Percentiles rank a stretch among this genome's conserved stretches.
Evolutionary conservation across 495 filamentous ascomycete genomes (phyloP).

Genomic region (Rostrohypoxylon terebratum): DNA sequence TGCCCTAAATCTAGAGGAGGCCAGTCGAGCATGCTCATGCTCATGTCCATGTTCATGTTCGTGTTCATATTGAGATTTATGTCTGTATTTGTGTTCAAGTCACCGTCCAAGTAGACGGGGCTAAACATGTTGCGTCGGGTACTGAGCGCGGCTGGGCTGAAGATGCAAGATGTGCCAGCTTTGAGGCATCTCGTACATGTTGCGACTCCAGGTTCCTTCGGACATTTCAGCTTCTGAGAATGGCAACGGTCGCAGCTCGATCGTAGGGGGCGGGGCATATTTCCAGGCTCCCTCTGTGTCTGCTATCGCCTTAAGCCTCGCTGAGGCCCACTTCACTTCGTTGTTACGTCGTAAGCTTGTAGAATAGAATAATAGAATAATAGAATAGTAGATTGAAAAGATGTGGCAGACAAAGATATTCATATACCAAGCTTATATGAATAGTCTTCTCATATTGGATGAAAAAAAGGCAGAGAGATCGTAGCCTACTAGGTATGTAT

Average conservation of each 20-base stretch:
- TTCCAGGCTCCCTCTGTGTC: background rate
- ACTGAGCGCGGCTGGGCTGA: slow-evolving; percentile 51
- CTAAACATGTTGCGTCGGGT: slow-evolving; percentile 32
- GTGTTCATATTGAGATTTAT: slow-evolving; percentile 9
- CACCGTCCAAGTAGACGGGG: slow-evolving; percentile 16
- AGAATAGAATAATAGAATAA: too few species aligned
- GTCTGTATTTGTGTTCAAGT: slow-evolving; percentile 16
- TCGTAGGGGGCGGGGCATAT: slow-evolving; percentile 46
- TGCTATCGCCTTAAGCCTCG: background rate
- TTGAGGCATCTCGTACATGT: slow-evolving; percentile 53
- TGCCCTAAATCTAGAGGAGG: slow-evolving; percentile 3
- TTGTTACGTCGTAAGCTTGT: too few species aligned
- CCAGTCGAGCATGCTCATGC: slow-evolving; percentile 39
- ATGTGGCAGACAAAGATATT: background rate
- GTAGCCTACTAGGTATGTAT: too few species aligned
- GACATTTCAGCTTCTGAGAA: slow-evolving; percentile 56
- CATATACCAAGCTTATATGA: background rate
- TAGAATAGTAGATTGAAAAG: background rate
- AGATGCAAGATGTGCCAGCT: slow-evolving; percentile 49
- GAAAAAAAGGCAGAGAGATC: too few species aligned
- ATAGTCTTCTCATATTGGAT: too few species aligned
- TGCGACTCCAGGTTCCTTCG: slow-evolving; percentile 44
- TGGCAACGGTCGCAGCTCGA: slow-evolving; percentile 56
- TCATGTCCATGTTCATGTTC: slow-evolving; percentile 17
- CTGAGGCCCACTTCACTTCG: slow-evolving; percentile 1